A percentile compares a stretch with the other conserved stretches of the same genome.
Conservation (phyloP, 169 alveolate species). For the Miamiensis avidus region DNA sequence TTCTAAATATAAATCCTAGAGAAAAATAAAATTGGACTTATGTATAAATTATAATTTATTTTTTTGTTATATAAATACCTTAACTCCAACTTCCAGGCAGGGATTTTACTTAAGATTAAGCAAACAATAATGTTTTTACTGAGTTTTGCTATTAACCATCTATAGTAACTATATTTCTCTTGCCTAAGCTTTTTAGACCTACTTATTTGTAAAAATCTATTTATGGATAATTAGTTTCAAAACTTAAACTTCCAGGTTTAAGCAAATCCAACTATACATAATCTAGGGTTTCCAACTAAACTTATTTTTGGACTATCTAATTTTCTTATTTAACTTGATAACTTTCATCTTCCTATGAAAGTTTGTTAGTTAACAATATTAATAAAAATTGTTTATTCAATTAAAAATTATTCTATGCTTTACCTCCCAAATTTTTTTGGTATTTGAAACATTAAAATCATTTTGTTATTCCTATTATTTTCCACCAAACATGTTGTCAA, state of each 20-base stretch:
- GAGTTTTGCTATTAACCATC: background rate
- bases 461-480: background rate
- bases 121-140: background rate
- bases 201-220: background rate
- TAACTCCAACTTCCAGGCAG: background rate
- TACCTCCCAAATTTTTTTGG: background rate
- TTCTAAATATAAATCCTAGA: conserved; percentile 50
- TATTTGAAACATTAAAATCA: background rate
- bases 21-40: background rate
- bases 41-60: too few species aligned
- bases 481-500: background rate
- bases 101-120: background rate
- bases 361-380: too few species aligned
- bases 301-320: too few species aligned
- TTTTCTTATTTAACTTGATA: too few species aligned
- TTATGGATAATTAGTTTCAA: background rate
- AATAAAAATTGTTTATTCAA: too few species aligned
- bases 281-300: background rate
- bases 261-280: background rate
- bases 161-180: background rate
- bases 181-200: too few species aligned
- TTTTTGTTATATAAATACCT: too few species aligned
- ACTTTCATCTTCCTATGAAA: too few species aligned
- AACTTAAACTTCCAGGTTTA: background rate
- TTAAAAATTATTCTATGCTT: too few species aligned